phyloP scores from a whole-genome alignment of 257 asterid genomes.

The Galeopsis tetrahit region DNA sequence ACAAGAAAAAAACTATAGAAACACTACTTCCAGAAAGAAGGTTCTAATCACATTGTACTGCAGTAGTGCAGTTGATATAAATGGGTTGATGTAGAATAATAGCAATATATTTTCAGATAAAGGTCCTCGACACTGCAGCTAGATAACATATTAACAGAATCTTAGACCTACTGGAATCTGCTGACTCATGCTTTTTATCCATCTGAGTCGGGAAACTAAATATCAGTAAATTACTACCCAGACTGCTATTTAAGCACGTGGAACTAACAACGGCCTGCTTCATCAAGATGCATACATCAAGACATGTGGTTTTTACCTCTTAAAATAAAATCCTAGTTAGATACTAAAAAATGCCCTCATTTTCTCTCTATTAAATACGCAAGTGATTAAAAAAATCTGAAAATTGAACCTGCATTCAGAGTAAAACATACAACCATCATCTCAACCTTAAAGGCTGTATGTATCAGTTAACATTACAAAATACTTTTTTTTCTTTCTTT shows the following conservation, averaged over 20 bases:
- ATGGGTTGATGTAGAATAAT: background rate
- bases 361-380: background rate
- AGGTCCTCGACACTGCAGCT: background rate
- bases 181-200: background rate
- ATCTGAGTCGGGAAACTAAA: slow-evolving; percentile 1
- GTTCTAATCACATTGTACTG: background rate
- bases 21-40: background rate
- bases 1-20: background rate
- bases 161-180: background rate
- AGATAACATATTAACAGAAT: background rate
- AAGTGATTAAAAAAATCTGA: background rate
- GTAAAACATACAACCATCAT: slow-evolving; percentile 10
- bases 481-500: background rate
- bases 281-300: background rate
- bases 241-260: slow-evolving; percentile 1
- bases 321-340: background rate
- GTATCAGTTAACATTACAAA: background rate
- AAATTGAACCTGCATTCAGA: slow-evolving; percentile 8
- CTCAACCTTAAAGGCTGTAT: background rate
- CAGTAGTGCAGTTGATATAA: background rate
- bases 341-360: background rate
- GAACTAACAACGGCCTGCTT: background rate
- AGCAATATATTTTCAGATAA: background rate
- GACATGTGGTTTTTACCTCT: background rate
- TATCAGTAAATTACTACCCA: background rate